Evolutionary conservation across 2,329 filamentous ascomycete genomes (phyloP).

Genomic region (Diaporthe sp.): DNA sequence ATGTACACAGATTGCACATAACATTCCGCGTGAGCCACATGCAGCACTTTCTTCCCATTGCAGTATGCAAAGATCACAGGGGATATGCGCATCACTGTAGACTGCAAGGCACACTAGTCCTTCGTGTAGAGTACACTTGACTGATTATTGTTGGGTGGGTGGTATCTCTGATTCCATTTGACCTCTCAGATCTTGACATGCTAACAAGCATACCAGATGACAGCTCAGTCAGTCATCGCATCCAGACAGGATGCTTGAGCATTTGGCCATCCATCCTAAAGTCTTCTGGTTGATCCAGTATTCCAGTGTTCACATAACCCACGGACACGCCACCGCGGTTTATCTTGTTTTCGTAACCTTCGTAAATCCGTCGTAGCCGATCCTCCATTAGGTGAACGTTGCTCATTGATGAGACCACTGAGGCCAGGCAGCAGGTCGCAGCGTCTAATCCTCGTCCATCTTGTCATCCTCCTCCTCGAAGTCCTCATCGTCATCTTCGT

Average conservation of each 20-base stretch:
- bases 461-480: conserved; percentile 76
- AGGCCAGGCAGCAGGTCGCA: conserved; percentile 6
- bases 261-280: conserved; percentile 30
- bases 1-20: too few species aligned
- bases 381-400: neutral
- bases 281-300: conserved; percentile 12
- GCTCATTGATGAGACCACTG: conserved; percentile 14
- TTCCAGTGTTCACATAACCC: conserved; percentile 5
- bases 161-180: conserved; percentile 24
- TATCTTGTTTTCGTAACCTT: conserved; percentile 31
- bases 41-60: neutral
- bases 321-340: conserved; percentile 13
- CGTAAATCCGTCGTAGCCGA: conserved; percentile 33
- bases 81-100: neutral
- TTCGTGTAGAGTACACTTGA: neutral
- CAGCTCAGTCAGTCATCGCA: conserved; percentile 17
- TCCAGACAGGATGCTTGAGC: conserved; percentile 19
- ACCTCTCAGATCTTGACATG: conserved; percentile 8
- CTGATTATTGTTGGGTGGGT: conserved; percentile 17
- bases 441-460: conserved; percentile 72
- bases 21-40: neutral
- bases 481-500: conserved; percentile 77
- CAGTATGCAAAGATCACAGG: neutral
- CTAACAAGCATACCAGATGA: conserved; percentile 4
- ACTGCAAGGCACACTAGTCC: neutral